phyloP scores from a whole-genome alignment of 805 yeast genomes.

The Ogataea trehalophila region DNA sequence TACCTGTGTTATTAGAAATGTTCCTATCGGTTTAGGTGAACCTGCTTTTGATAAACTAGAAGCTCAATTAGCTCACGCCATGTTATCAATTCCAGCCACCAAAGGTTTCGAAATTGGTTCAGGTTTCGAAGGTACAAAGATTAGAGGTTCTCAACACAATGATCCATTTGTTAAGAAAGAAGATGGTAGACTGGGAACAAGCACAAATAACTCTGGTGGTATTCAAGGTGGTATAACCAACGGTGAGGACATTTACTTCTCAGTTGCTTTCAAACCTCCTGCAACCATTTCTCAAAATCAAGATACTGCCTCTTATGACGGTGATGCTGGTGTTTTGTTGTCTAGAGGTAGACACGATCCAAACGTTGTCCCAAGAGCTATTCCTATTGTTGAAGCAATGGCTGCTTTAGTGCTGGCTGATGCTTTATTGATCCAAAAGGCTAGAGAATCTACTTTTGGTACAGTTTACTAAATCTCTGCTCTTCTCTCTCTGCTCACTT shows the following conservation, averaged over 20 bases:
- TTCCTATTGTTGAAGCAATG: conserved; percentile 98
- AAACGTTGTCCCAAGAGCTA: conserved; percentile 96
- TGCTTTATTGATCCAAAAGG: conserved; percentile 75
- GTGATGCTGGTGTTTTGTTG: conserved; percentile 79
- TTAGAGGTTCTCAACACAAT: conserved; percentile 93
- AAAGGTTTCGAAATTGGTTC: conserved; percentile 98
- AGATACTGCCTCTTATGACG: conserved; percentile 82
- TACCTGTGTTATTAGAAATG: conserved; percentile 92
- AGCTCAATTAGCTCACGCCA: conserved; percentile 94
- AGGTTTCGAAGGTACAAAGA: conserved; percentile 83
- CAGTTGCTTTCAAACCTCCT: conserved; percentile 95
- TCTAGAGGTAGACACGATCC: conserved; percentile 99
- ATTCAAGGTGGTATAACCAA: conserved; percentile 97
- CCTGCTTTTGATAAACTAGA: conserved; percentile 96
- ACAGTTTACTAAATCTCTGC: conserved; percentile 19
- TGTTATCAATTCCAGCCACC: conserved; percentile 96
- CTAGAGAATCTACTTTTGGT: conserved; percentile 59
- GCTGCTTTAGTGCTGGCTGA: conserved; percentile 92
- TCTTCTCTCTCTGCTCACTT: neutral
- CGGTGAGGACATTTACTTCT: conserved; percentile 92
- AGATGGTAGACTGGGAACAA: conserved; percentile 68
- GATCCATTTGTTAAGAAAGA: conserved; percentile 69
- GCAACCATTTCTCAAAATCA: conserved; percentile 96
- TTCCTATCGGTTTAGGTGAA: conserved; percentile 95
- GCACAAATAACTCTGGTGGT: conserved; percentile 93